Base-by-base conservation (phyloP, 345 rosid genomes). In the Cardamine resedifolia region DNA sequence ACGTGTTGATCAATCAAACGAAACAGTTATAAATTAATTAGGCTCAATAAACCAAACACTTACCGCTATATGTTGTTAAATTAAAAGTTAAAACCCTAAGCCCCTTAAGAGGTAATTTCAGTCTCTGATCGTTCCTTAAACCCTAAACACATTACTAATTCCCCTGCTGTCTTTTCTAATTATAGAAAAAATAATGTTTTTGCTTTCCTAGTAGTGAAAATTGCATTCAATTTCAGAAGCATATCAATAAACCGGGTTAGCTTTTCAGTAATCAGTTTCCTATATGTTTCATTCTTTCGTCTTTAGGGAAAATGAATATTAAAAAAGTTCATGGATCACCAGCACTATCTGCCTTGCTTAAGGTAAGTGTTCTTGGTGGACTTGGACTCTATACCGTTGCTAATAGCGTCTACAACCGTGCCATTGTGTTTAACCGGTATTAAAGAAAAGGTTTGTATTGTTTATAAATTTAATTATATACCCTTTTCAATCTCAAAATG, bases 341-440 rank as follows among this genome's bases (percentile, higher is more conserved):
- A 24, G n/a, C 26, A 26, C 51, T 48, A 31, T 19, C 66, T 15
- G 59, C 60, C 9, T 19, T 57, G 24, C 60, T 36, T 58, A 65
- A 65, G 43, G 51, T 58, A n/a, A 7, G 71, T 26, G 57, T 56
- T 14, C 38, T 33, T 23, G 72, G 59, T 65, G 58, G 75, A 0
- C 19, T 71, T 60, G 75, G 75, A 47, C 16, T 49, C 39, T 57
- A 26, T 48, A 12, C 23, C 7, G 3, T 63, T 31, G 68, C 44
- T 38, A 74, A 50, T 5, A 58, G 62, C 16, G 23, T 74, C 34
- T 74, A 72, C 48, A 72, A 64, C 16, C 64, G 77, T 19, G 77
- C 71, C 48, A 64, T 72, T 24, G 49, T 72, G 64, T 72, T 72
- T 12, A 55, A 64, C 47, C 70, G 76, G 6, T 12, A 72, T 72